Conservation (phyloP, 345 rosid genomes). For the Punica granatum region DNA sequence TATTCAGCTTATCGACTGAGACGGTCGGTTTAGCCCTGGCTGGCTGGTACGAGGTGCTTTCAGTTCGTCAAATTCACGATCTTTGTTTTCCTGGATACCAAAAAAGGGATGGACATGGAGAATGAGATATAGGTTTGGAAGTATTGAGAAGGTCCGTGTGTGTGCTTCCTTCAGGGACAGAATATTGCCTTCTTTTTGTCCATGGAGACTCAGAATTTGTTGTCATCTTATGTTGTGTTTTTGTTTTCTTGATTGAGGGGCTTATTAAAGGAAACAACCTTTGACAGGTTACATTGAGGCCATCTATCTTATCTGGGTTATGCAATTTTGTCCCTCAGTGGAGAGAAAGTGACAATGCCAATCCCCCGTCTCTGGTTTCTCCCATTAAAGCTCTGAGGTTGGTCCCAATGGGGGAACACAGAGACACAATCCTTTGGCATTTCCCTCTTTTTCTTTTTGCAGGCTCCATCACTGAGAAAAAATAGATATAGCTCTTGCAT, state of each 20-base stretch:
- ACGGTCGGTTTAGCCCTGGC: too few species aligned
- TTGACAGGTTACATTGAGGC: too few species aligned
- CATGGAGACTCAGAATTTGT: neutral
- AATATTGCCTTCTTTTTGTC: neutral
- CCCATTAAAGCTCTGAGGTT: neutral
- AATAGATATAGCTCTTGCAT: too few species aligned
- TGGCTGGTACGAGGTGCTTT: too few species aligned
- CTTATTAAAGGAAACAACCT: neutral
- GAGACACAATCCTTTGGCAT: neutral
- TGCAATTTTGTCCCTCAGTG: neutral
- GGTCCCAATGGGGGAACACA: neutral
- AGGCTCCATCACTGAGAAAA: neutral
- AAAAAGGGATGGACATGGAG: slow-evolving; percentile 7
- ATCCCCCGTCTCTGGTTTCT: slow-evolving; percentile 1
- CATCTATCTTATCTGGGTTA: too few species aligned
- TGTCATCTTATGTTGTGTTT: neutral
- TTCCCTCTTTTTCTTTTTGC: neutral
- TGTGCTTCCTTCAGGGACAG: neutral
- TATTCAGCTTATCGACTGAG: too few species aligned
- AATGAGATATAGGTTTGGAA: neutral
- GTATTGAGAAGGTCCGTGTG: neutral
- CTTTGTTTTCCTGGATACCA: neutral
- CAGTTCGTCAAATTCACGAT: neutral
- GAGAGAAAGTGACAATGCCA: slow-evolving; percentile 6
- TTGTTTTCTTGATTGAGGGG: neutral